A percentile compares a stretch with the other conserved stretches of the same genome.
Evolutionary conservation across 331 rosid genomes (phyloP).

Genomic region (Ulmus americana): DNA sequence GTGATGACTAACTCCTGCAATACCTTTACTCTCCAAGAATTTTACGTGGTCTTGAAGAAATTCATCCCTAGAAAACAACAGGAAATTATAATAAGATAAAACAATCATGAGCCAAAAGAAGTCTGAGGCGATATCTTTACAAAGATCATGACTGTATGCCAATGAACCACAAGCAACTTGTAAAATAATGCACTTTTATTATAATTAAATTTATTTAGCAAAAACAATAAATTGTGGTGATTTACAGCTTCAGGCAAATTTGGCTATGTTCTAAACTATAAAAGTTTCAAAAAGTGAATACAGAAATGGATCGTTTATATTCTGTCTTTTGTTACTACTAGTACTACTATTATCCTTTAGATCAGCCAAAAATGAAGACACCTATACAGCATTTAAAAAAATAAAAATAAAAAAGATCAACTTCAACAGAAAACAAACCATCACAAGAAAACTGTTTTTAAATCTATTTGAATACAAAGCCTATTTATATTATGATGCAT

Average conservation of each 20-base stretch:
- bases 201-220: neutral
- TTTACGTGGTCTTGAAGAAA: constrained; percentile 49
- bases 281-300: no score
- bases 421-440: neutral
- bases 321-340: no score
- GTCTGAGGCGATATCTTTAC: neutral
- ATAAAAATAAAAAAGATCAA: no score
- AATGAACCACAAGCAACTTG: neutral
- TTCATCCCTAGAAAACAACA: constrained; percentile 44
- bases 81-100: neutral
- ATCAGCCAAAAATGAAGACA: no score
- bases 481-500: neutral
- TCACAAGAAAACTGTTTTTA: neutral
- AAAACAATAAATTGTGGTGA: no score
- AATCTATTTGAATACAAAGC: neutral
- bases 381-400: neutral
- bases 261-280: no score
- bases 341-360: no score
- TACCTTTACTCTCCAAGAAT: constrained; percentile 65
- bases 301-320: no score
- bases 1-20: constrained; percentile 92
- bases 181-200: neutral
- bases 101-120: neutral
- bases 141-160: neutral
- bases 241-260: no score